Conservation (phyloP, 2,329 filamentous ascomycete genomes). For the Ascomycota sp. region DNA sequence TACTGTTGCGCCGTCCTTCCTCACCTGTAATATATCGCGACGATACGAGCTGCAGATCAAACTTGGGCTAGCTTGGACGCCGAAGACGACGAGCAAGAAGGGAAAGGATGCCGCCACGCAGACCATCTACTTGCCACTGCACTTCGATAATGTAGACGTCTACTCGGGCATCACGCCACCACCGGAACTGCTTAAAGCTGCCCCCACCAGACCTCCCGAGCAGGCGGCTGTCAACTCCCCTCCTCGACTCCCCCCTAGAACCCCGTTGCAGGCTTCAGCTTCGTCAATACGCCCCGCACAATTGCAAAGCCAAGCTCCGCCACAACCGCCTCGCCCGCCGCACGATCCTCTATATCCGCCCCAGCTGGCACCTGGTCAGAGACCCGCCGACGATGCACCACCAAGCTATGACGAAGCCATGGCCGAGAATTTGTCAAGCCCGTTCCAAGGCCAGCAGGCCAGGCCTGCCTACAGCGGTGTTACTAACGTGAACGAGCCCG, state of each 20-base stretch:
- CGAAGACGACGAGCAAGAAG: slow-evolving; percentile 17
- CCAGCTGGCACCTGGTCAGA: slow-evolving; percentile 23
- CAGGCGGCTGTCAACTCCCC: slow-evolving; percentile 14
- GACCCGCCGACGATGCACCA: slow-evolving; percentile 49
- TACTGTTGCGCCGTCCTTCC: slow-evolving; percentile 68
- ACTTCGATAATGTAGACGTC: slow-evolving; percentile 51
- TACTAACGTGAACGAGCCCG: slow-evolving; percentile 36
- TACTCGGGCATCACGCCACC: slow-evolving; percentile 78
- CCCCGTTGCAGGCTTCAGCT: slow-evolving; percentile 8
- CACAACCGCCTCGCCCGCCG: slow-evolving; percentile 9
- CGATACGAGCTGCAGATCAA: slow-evolving; percentile 67
- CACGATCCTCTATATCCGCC: slow-evolving; percentile 35
- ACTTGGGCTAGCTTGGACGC: slow-evolving; percentile 55
- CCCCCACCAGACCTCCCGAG: slow-evolving; percentile 15
- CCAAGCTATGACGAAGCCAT: slow-evolving; percentile 89
- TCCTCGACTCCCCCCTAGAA: slow-evolving; percentile 15
- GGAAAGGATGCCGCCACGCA: slow-evolving; percentile 26
- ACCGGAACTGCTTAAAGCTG: slow-evolving; percentile 45
- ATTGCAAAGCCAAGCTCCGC: slow-evolving; percentile 4
- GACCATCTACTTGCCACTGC: slow-evolving; percentile 53
- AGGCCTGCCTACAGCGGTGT: slow-evolving; percentile 46
- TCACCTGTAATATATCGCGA: slow-evolving; percentile 68
- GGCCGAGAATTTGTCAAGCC: slow-evolving; percentile 47
- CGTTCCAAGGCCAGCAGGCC: slow-evolving; percentile 36
- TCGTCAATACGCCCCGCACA: slow-evolving; percentile 5